phyloP scores from a whole-genome alignment of 1,284 basidiomycete species.

The Inonotus hispidus region DNA sequence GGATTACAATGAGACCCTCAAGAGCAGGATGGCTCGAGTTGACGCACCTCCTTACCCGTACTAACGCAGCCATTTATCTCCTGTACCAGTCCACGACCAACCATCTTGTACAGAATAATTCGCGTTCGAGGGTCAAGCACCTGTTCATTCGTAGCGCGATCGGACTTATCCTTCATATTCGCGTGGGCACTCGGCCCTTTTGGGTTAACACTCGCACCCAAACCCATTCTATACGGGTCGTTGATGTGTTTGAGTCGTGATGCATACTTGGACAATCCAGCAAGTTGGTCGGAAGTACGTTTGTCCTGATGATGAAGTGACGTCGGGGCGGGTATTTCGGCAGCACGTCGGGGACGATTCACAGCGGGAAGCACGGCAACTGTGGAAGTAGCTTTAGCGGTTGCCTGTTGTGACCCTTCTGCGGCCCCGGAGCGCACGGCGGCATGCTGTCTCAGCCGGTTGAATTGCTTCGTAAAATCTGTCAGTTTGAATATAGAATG shows the following conservation, averaged over 20 bases:
- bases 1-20: not conserved
- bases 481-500: not conserved
- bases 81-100: constrained; percentile 78
- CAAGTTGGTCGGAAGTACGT: constrained; percentile 61
- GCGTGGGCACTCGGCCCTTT: constrained; percentile 85
- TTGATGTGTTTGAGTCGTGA: constrained; percentile 66
- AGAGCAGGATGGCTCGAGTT: not conserved
- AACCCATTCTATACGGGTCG: constrained; percentile 66
- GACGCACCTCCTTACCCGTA: constrained; percentile 87
- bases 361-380: constrained; percentile 67
- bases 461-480: constrained; percentile 98
- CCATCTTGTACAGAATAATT: constrained; percentile 90
- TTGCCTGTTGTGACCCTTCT: constrained; percentile 46
- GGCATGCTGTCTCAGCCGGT: constrained; percentile 82
- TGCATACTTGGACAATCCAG: constrained; percentile 65
- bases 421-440: constrained; percentile 66
- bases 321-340: constrained; percentile 15
- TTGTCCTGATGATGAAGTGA: constrained; percentile 36
- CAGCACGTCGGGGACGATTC: constrained; percentile 50
- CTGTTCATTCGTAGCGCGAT: constrained; percentile 92
- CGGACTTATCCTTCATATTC: constrained; percentile 88
- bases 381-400: constrained; percentile 37
- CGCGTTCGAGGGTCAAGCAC: constrained; percentile 90
- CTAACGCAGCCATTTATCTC: constrained; percentile 92
- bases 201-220: constrained; percentile 80